Conservation (phyloP, 768 basidiomycete species). For the Xanthoconium purpureum region DNA sequence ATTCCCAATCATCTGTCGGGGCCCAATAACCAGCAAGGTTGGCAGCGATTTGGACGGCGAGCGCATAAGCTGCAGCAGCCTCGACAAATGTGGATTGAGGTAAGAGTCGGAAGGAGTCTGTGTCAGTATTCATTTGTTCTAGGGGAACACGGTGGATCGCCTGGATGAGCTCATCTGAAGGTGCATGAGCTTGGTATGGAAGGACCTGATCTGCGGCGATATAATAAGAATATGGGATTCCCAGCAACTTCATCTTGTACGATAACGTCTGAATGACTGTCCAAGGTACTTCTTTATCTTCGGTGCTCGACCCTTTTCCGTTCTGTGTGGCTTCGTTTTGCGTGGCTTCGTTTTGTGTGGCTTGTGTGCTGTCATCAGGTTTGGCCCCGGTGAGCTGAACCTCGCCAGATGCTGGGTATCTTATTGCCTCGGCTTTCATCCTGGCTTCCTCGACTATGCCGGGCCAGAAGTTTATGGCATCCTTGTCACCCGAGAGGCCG, state of each 20-base stretch:
- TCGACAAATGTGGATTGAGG: slow-evolving; percentile 39
- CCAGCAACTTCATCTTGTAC: slow-evolving; percentile 71
- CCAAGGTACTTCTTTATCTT: slow-evolving; percentile 45
- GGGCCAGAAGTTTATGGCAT: slow-evolving; percentile 70
- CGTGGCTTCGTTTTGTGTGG: slow-evolving; percentile 3
- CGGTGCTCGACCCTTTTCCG: slow-evolving; percentile 7
- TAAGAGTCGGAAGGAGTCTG: slow-evolving; percentile 52
- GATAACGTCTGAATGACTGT: slow-evolving; percentile 53
- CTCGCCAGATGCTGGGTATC: slow-evolving; percentile 18
- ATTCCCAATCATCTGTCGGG: slow-evolving; percentile 71
- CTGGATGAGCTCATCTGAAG: slow-evolving; percentile 49
- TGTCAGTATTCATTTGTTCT: slow-evolving; percentile 42
- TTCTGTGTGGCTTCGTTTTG: slow-evolving; percentile 8
- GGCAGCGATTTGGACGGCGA: slow-evolving; percentile 71
- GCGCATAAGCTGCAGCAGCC: slow-evolving; percentile 60
- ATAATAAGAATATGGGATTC: slow-evolving; percentile 45
- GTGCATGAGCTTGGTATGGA: slow-evolving; percentile 71
- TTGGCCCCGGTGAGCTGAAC: background rate
- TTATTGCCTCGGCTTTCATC: slow-evolving; percentile 44
- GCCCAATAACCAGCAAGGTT: slow-evolving; percentile 64
- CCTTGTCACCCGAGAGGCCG: slow-evolving; percentile 35
- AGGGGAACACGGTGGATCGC: slow-evolving; percentile 45
- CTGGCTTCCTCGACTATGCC: slow-evolving; percentile 59
- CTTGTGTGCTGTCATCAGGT: background rate
- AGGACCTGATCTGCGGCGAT: slow-evolving; percentile 58